A percentile compares a stretch with the other conserved stretches of the same genome.
Evolutionary conservation across 306 rosid species (phyloP).

Genomic region (Begonia masoniana): DNA sequence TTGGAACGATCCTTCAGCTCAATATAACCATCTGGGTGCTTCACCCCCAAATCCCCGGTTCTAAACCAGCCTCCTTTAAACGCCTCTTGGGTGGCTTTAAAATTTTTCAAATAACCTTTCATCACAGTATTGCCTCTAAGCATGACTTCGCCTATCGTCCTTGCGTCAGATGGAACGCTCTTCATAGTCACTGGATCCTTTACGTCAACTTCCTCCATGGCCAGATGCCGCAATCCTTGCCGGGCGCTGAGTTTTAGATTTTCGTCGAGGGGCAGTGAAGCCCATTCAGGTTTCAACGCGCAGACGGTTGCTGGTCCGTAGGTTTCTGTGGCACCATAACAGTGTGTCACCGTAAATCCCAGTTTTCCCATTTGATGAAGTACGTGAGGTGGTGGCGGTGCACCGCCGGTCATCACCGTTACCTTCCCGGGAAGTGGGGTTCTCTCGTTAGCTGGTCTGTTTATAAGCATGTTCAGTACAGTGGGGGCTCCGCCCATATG

Average conservation of each 20-base stretch:
- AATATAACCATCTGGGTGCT: constrained; percentile 66
- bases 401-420: constrained; percentile 57
- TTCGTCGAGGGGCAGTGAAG: constrained; percentile 31
- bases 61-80: constrained; percentile 76
- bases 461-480: constrained; percentile 51
- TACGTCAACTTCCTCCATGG: constrained; percentile 52
- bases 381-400: constrained; percentile 64
- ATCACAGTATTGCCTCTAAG: constrained; percentile 75
- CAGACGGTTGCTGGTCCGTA: constrained; percentile 71
- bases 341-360: constrained; percentile 47
- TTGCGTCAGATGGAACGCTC: constrained; percentile 65
- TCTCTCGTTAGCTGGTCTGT: constrained; percentile 30
- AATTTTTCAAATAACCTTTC: constrained; percentile 69
- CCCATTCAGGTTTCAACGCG: constrained; percentile 76
- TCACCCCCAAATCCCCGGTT: constrained; percentile 78
- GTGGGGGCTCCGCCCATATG: constrained; percentile 78
- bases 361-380: constrained; percentile 49
- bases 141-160: constrained; percentile 81
- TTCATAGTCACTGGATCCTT: constrained; percentile 68
- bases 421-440: constrained; percentile 52
- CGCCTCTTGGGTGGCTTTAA: constrained; percentile 50
- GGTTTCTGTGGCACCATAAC: constrained; percentile 84
- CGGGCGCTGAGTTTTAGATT: constrained; percentile 61
- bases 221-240: constrained; percentile 73
- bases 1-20: constrained; percentile 72